Evolutionary conservation across 306 rosid genomes (phyloP).

Genomic region (Bauhinia variegata): DNA sequence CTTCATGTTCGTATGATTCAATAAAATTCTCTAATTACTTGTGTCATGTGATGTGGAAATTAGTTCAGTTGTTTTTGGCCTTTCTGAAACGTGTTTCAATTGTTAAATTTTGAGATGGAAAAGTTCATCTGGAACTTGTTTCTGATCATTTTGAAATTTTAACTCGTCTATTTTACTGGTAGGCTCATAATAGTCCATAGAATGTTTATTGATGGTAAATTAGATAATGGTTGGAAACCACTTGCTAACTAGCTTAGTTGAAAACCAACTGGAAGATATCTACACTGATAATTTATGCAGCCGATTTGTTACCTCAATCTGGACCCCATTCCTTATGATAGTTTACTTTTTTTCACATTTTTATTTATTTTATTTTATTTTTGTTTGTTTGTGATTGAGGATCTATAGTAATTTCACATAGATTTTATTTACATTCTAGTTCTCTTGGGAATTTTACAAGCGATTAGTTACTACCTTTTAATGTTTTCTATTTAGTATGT

Average conservation of each 20-base stretch:
- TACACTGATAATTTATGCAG: not conserved
- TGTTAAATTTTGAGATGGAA: not conserved
- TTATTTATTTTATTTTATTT: not conserved
- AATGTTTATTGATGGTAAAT: not conserved
- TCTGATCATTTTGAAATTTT: not conserved
- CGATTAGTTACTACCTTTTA: too few relatives aligned
- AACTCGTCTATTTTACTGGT: too few relatives aligned
- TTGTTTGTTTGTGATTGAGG: too few relatives aligned
- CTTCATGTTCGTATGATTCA: not conserved
- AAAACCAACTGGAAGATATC: not conserved
- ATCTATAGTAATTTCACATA: too few relatives aligned
- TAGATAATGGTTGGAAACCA: not conserved
- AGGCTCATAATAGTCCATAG: not conserved
- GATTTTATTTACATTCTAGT: too few relatives aligned
- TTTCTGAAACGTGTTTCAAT: not conserved
- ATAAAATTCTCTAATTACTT: not conserved
- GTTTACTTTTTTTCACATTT: not conserved
- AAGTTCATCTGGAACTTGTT: constrained; percentile 2
- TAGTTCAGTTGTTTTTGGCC: not conserved
- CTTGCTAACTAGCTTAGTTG: not conserved
- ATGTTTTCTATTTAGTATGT: too few relatives aligned
- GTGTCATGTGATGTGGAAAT: not conserved
- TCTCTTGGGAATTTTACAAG: too few relatives aligned
- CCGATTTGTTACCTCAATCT: not conserved
- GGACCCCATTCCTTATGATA: not conserved